These are phyloP conservation scores for Purshia tridentata DNA, from an alignment of 306 rosid genomes.

Conservation along the genomic window DNA sequence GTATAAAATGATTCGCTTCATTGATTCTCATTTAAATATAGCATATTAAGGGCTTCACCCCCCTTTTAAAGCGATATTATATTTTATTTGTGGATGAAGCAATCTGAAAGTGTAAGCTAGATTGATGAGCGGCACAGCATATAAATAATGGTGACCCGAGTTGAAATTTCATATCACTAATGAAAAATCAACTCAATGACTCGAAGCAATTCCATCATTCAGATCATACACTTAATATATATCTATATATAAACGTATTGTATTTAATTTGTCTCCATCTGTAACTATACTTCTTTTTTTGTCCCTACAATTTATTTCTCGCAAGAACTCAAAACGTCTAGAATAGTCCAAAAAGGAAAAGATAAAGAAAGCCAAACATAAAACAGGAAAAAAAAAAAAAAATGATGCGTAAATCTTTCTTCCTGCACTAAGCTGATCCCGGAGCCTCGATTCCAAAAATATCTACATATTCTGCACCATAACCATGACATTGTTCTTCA, in stretches of 20 bases:
- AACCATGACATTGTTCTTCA: neutral
- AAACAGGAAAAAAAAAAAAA: too few relatives aligned
- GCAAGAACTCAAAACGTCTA: neutral
- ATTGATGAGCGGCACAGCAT: too few relatives aligned
- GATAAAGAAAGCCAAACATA: neutral
- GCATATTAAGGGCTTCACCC: too few relatives aligned
- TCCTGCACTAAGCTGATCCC: too few relatives aligned
- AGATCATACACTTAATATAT: neutral
- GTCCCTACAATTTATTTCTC: neutral
- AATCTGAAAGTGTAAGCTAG: too few relatives aligned
- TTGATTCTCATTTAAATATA: too few relatives aligned
- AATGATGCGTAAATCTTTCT: too few relatives aligned
- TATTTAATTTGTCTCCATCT: neutral
- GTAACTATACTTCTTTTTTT: neutral
- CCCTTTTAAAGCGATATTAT: too few relatives aligned
- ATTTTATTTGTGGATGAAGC: too few relatives aligned
- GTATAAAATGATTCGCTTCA: too few relatives aligned
- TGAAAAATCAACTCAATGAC: neutral
- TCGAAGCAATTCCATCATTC: neutral
- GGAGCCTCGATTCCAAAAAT: neutral
- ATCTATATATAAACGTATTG: neutral
- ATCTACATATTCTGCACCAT: neutral
- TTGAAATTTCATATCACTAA: too few relatives aligned
- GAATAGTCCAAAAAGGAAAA: neutral
- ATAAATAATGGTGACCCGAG: too few relatives aligned